Evolutionary conservation across 441 rosid species (phyloP).

Genomic region (Populus hybrid): DNA sequence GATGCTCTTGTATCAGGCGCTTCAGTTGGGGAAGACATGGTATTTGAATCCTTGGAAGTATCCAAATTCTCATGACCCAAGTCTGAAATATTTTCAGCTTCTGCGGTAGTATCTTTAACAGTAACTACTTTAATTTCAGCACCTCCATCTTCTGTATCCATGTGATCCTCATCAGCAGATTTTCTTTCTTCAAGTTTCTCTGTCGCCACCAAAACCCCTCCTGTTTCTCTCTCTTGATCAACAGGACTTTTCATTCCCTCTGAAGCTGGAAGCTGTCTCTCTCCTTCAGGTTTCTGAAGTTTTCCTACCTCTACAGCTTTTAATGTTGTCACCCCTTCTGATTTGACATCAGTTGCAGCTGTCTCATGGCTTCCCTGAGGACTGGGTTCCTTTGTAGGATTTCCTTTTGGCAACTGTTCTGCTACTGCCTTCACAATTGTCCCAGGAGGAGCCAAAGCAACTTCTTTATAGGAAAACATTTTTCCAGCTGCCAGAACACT

Average conservation of each 20-base stretch:
- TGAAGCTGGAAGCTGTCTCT: conserved; percentile 28
- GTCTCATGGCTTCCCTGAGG: conserved; percentile 36
- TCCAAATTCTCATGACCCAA: conserved; percentile 28
- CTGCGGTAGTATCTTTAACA: conserved; percentile 23
- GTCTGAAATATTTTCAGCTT: conserved; percentile 28
- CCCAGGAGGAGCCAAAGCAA: conserved; percentile 97
- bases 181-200: conserved; percentile 28
- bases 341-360: conserved; percentile 26
- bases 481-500: conserved; percentile 82
- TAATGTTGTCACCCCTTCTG: conserved; percentile 19
- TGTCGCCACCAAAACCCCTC: conserved; percentile 19
- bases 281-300: conserved; percentile 32
- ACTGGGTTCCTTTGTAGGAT: conserved; percentile 29
- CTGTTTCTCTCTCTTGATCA: conserved; percentile 31
- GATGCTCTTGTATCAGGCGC: conserved; percentile 28
- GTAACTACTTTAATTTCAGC: conserved; percentile 27
- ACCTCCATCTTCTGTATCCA: conserved; percentile 27
- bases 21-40: conserved; percentile 24
- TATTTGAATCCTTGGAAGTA: conserved; percentile 29
- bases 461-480: conserved; percentile 96
- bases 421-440: conserved; percentile 85
- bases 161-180: conserved; percentile 21
- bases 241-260: conserved; percentile 31
- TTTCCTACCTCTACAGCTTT: conserved; percentile 35
- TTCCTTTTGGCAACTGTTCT: conserved; percentile 65